Evolutionary conservation across 805 yeast species (phyloP), one percentile per base, ranked within the genome.

Genomic region (Kodamaea nitidulidarum): DNA sequence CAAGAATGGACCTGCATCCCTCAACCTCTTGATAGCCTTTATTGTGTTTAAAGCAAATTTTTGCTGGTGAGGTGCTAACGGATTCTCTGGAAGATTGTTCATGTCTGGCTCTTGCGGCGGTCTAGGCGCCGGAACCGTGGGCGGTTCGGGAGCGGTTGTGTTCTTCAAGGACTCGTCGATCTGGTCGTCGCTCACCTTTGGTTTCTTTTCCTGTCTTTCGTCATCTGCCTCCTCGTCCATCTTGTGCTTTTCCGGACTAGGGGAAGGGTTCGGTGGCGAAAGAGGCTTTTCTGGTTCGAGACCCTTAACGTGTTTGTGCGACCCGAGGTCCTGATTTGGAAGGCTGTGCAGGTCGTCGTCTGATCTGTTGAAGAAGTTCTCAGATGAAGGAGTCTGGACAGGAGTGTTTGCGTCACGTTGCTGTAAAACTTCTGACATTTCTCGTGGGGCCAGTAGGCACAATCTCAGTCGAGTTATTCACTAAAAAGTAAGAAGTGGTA

Each of bases 1-100:
- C 32, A 87, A 56, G 56, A 93, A 93, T 2, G 98, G 98, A 11
- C 72, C 78, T 1, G 98, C 95, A 63, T 93, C 98, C 61, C 88
- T 87, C 54, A 91, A 73, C 45, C 98, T 71, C 60, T 85, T 88
- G 45, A 93, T 82, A 9, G 95, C 90, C 52, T 90, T 86, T 36
- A 93, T 72, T 2, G 90, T 77, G 46, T 86, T 84, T 14, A 77
- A 50, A 1, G 91, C 87, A 55, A 82, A 90, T 54, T 83, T 84
- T 51, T 76, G 74, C 63, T 93, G 98, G 61, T 93, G 97, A 37
- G 74, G 70, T 17, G 93, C 91, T 49, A 85, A 65, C 12, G 95
- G 91, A 46, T 70, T 55, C 9, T 51, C 67, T 2, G 91, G 86
- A 16, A 84, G 66, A 48, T 81, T 80, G 51, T 76, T 54, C 81